These are phyloP conservation scores for Monosporascus sp. DNA, from an alignment of 2,329 filamentous ascomycete genomes.

Conservation along the genomic window DNA sequence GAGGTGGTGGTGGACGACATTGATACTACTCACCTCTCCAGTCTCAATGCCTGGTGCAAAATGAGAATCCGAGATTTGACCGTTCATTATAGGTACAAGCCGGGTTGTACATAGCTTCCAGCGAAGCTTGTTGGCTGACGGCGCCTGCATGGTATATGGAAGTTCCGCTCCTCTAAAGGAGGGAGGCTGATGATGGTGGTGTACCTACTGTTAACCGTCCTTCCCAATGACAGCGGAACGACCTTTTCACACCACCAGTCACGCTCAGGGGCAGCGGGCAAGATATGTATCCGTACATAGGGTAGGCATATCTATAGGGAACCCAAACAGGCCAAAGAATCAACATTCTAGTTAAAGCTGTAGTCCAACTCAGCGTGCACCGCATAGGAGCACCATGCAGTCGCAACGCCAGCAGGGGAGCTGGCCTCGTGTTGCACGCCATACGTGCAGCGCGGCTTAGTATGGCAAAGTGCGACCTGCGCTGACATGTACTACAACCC, in stretches of 20 bases:
- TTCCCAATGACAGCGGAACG: neutral
- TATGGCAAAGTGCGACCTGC: too few relatives aligned
- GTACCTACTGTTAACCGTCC: neutral
- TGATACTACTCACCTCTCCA: neutral
- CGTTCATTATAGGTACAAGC: constrained; percentile 1
- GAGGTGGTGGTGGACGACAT: neutral
- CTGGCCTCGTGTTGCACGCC: neutral
- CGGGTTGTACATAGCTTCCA: neutral
- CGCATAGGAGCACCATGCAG: neutral
- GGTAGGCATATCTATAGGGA: neutral
- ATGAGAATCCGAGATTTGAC: neutral
- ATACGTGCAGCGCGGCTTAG: too few relatives aligned
- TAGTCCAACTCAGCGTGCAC: neutral
- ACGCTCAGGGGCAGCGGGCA: neutral
- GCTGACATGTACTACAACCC: too few relatives aligned
- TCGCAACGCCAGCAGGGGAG: neutral
- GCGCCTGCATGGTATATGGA: neutral
- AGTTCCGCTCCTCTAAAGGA: neutral
- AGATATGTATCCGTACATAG: neutral
- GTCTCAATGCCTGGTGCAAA: neutral
- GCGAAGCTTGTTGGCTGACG: neutral
- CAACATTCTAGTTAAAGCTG: neutral
- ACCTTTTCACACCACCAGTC: neutral
- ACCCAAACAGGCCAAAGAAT: neutral
- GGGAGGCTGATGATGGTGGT: neutral